Evolutionary conservation across 139 green algal genomes (phyloP).

Genomic region (Volvox reticuliferus): DNA sequence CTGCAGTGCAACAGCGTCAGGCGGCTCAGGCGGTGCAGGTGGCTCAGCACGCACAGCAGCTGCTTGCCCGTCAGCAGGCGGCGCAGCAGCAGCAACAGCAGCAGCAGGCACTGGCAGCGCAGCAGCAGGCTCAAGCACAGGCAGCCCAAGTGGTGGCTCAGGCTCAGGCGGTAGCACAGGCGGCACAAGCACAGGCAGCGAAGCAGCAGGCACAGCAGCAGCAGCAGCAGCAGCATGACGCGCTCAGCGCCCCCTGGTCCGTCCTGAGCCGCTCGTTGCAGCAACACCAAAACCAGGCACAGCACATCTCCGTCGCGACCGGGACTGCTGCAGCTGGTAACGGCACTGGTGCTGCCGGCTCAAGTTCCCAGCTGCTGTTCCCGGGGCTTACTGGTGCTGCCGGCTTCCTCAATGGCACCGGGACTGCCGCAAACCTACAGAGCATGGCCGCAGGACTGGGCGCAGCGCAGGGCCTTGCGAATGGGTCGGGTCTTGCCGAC

Average conservation of each 20-base stretch:
- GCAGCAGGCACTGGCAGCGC: background rate
- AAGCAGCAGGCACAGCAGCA: slow-evolving; percentile 32
- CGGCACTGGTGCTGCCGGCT: background rate
- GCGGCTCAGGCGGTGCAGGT: slow-evolving; percentile 7
- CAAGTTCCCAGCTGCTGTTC: slow-evolving; percentile 14
- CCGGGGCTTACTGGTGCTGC: background rate
- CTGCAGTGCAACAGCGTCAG: slow-evolving; percentile 6
- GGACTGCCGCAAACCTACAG: background rate
- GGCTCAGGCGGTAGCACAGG: background rate
- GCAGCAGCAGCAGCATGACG: slow-evolving; percentile 32
- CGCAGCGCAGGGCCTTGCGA: background rate
- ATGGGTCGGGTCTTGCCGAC: background rate
- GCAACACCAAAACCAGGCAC: slow-evolving; percentile 25
- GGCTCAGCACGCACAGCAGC: slow-evolving; percentile 33
- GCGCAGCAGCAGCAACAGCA: slow-evolving; percentile 12
- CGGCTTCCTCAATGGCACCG: background rate
- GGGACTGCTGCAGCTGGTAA: background rate
- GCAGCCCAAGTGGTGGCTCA: slow-evolving; percentile 4
- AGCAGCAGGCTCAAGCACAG: background rate
- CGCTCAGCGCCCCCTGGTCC: slow-evolving; percentile 8
- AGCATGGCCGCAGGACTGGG: background rate
- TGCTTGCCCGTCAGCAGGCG: slow-evolving; percentile 20
- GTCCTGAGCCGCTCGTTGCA: slow-evolving; percentile 23
- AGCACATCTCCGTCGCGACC: background rate
- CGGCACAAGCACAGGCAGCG: background rate